Base-by-base conservation (phyloP, 345 rosid genomes). In the Gossypium turneri region DNA sequence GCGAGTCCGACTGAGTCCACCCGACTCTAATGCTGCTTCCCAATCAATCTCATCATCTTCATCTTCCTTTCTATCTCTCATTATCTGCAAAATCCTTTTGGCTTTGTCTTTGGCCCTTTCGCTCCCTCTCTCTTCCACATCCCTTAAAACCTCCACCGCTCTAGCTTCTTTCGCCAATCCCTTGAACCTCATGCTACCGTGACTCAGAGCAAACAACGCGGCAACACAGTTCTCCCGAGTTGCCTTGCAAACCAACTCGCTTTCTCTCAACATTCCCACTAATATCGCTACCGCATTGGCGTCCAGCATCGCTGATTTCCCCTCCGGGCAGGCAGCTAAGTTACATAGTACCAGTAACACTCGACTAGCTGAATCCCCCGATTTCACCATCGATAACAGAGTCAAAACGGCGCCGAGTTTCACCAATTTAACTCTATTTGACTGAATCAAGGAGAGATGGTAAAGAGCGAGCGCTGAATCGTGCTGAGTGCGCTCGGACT, bases 141-240 rank as follows among this genome's bases (percentile, higher is more conserved):
- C 41, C 64, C 41, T 59, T 59, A 59, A 59, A 59, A 25, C 64
- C 64, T 59, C 64, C 64, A 59, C 15, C 2, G 64, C 64, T 59
- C 64, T 24, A 1, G 64, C 64, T 59, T 59, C 64, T 59, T 59
- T 59, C 12, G 64, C 64, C 38, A 59, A 38, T 59, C 64, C 64
- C 64, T 59, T 59, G 64, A 59, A 59, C 64, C 64, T 59, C 64
- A 59, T 19, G 64, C 38, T 59, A 25, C 64, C 64, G 16, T 24
- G 64, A 6, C 64, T 25, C n/a, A 59, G 41, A 2, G 64, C 64
- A 59, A 59, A 59, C 64, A 59, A 59, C 29, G 64, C 64, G 0
- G 64, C 64, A 59, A 59, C 64, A 25, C 64, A 59, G 64, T 59
- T 59, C 64, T 59, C 64, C n/a, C 38, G 34, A 12, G 64, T 59